phyloP scores from a whole-genome alignment of 2,329 filamentous ascomycete species.

The Samsoniella hepiali region DNA sequence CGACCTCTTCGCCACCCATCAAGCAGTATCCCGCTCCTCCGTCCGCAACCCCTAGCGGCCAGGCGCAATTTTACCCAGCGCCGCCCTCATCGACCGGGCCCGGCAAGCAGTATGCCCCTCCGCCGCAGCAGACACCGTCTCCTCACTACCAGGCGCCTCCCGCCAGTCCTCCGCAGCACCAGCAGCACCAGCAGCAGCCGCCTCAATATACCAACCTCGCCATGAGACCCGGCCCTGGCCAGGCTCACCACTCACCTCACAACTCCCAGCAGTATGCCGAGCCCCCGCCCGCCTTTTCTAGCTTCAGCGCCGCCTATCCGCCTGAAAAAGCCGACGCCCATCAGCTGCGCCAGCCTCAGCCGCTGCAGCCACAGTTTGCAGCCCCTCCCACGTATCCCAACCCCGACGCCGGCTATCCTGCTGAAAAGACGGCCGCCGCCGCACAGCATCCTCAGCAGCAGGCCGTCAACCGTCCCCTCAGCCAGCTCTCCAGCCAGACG shows the following conservation, averaged over 20 bases:
- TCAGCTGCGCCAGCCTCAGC: constrained; percentile 27
- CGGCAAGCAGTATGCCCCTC: constrained; percentile 29
- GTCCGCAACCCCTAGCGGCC: constrained; percentile 45
- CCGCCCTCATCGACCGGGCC: constrained; percentile 35
- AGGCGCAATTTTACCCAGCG: constrained; percentile 45
- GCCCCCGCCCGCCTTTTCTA: constrained; percentile 16
- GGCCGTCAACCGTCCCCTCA: constrained; percentile 25
- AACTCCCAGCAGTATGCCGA: constrained; percentile 11
- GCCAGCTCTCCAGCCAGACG: constrained; percentile 32
- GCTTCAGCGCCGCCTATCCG: constrained; percentile 21
- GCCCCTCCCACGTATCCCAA: constrained; percentile 20
- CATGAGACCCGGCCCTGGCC: constrained; percentile 23
- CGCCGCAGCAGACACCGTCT: constrained; percentile 32
- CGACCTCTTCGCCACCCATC: constrained; percentile 43
- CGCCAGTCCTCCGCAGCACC: constrained; percentile 20
- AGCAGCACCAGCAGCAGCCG: constrained; percentile 25
- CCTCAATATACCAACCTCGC: constrained; percentile 24
- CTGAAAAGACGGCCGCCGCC: constrained; percentile 28
- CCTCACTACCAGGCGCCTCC: constrained; percentile 32
- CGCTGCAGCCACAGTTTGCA: constrained; percentile 28
- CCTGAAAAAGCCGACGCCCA: constrained; percentile 21
- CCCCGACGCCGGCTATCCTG: constrained; percentile 24
- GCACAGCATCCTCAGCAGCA: constrained; percentile 25
- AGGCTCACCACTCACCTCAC: constrained; percentile 2
- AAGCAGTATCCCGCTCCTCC: constrained; percentile 46